Conservation (phyloP, 1,284 basidiomycete genomes). For the Takashimella tepidaria region DNA sequence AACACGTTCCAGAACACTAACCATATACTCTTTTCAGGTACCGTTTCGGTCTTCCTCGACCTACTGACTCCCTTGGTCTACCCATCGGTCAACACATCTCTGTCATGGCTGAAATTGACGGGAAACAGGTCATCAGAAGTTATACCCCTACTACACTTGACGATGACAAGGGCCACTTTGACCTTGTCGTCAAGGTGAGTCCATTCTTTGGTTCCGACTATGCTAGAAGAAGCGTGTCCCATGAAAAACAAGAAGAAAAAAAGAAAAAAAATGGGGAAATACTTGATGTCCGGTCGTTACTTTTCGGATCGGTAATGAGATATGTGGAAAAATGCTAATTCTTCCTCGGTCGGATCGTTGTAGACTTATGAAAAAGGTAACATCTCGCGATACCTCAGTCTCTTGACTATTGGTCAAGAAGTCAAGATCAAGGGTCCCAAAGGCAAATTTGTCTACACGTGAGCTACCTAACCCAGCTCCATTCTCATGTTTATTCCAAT, state of each 20-base stretch:
- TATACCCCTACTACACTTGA: slow-evolving; percentile 95
- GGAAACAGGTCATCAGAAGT: slow-evolving; percentile 81
- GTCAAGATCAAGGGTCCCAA: slow-evolving; percentile 91
- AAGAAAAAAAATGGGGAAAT: no score
- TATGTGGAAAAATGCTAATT: no score
- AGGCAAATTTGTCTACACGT: slow-evolving; percentile 77
- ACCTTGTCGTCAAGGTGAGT: slow-evolving; percentile 88
- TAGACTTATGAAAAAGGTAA: slow-evolving; percentile 95
- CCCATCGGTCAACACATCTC: slow-evolving; percentile 97
- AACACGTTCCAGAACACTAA: no score
- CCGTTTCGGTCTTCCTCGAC: slow-evolving; percentile 75
- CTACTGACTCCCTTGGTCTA: slow-evolving; percentile 75
- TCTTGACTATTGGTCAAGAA: slow-evolving; percentile 76
- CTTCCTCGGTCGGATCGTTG: no score
- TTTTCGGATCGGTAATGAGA: no score
- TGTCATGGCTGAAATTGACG: slow-evolving; percentile 81
- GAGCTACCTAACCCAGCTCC: no score
- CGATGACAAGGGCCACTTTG: slow-evolving; percentile 87
- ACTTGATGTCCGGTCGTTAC: no score
- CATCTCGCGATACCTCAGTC: slow-evolving; percentile 77
- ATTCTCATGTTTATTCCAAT: no score
- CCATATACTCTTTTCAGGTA: slow-evolving; percentile 58
- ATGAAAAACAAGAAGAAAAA: no score
- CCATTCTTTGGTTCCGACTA: no score
- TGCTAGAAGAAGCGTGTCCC: no score